Conservation (phyloP, 495 filamentous ascomycete species). For the Penicillium soppii region DNA sequence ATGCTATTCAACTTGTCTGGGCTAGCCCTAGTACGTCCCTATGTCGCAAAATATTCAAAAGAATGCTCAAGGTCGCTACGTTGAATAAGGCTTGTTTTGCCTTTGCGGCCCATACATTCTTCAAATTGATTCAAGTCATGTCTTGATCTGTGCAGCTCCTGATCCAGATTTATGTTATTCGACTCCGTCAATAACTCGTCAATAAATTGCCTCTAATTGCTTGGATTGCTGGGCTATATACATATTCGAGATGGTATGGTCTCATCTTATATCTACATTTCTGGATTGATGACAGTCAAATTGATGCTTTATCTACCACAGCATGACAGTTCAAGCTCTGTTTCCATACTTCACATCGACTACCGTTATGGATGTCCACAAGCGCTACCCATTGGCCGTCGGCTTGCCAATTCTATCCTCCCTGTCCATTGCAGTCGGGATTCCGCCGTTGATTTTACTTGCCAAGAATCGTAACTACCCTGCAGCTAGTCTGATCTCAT, state of each 20-base stretch:
- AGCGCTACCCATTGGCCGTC: slow-evolving; percentile 34
- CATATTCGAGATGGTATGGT: slow-evolving; percentile 2
- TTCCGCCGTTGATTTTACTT: slow-evolving; percentile 38
- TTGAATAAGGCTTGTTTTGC: not conserved
- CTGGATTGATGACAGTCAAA: not conserved
- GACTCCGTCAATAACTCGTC: not conserved
- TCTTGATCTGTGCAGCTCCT: slow-evolving; percentile 4
- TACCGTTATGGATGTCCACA: slow-evolving; percentile 1
- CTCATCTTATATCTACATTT: not conserved
- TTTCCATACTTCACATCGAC: not conserved
- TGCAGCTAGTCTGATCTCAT: slow-evolving; percentile 60
- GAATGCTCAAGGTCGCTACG: too few relatives aligned
- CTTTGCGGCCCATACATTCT: slow-evolving; percentile 9
- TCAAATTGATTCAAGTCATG: not conserved
- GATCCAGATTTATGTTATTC: slow-evolving; percentile 1
- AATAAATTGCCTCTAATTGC: not conserved
- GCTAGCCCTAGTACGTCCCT: not conserved
- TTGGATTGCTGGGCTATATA: not conserved
- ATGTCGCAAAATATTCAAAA: too few relatives aligned
- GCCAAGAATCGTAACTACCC: slow-evolving; percentile 43
- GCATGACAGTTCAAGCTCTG: not conserved
- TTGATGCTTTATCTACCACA: not conserved
- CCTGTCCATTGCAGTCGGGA: slow-evolving; percentile 55
- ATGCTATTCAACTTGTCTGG: not conserved
- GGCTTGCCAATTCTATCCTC: slow-evolving; percentile 52